phyloP scores from a whole-genome alignment of 1,284 basidiomycete genomes.

The Ganoderma lingzhi region DNA sequence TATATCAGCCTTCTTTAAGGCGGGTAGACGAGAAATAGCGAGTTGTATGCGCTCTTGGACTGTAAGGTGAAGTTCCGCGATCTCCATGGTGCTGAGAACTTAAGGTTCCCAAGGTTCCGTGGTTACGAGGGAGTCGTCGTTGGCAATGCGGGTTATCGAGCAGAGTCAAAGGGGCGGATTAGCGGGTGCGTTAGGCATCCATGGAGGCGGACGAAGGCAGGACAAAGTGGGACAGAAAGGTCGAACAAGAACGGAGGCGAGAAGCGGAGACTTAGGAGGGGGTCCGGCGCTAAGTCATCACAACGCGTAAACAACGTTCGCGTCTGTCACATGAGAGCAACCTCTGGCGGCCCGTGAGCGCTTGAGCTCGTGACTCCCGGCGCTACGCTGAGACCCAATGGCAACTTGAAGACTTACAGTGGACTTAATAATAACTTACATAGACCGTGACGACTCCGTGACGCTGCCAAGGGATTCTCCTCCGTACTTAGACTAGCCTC shows the following conservation, averaged over 20 bases:
- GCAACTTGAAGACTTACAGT: no score
- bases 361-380: background rate
- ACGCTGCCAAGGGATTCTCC: no score
- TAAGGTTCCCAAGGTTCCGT: background rate
- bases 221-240: background rate
- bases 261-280: conserved; percentile 14
- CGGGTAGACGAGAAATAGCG: conserved; percentile 52
- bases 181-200: conserved; percentile 6
- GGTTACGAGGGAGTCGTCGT: background rate
- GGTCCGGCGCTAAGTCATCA: conserved; percentile 13
- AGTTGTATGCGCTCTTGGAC: conserved; percentile 37
- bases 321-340: conserved; percentile 40
- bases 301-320: conserved; percentile 45
- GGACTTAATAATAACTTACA: no score
- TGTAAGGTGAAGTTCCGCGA: conserved; percentile 31
- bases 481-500: no score
- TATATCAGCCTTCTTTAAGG: conserved; percentile 51
- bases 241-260: background rate
- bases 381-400: background rate
- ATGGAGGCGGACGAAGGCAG: conserved; percentile 11
- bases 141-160: background rate
- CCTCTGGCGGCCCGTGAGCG: background rate
- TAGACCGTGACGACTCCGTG: no score
- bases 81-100: conserved; percentile 16
- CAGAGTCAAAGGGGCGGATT: background rate